Percentiles rank a stretch among this genome's conserved stretches.
Conservation (phyloP, 1,139 yeast genomes). For the Zhuliangozyma blackwelliae region DNA sequence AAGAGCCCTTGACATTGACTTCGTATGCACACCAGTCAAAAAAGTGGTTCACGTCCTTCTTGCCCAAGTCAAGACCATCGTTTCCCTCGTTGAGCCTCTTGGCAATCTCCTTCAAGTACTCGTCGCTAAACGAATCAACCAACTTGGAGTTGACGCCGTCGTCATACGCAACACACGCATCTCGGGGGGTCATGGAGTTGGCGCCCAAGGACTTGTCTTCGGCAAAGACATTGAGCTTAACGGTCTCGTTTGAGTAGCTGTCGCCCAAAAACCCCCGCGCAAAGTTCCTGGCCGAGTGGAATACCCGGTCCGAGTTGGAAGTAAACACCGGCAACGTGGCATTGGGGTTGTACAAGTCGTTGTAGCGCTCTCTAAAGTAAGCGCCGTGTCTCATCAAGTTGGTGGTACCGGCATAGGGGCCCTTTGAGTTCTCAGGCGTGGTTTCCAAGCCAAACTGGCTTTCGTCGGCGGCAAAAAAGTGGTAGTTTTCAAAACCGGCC, state of each 20-base stretch:
- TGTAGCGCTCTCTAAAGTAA: constrained; percentile 23
- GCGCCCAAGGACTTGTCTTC: constrained; percentile 21
- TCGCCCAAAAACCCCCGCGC: constrained; percentile 26
- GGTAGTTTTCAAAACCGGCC: constrained; percentile 24
- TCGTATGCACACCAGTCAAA: constrained; percentile 49
- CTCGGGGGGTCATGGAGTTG: constrained; percentile 26
- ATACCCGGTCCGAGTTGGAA: constrained; percentile 21
- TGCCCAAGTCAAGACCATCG: constrained; percentile 22
- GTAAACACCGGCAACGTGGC: constrained; percentile 22
- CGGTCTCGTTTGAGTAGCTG: constrained; percentile 12
- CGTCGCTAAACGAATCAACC: constrained; percentile 13
- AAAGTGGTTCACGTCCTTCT: constrained; percentile 33
- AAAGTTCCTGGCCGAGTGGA: constrained; percentile 21
- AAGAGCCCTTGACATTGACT: constrained; percentile 42
- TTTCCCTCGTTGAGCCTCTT: constrained; percentile 18
- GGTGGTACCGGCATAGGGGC: constrained; percentile 21
- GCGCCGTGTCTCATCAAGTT: constrained; percentile 28
- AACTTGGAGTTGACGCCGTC: constrained; percentile 7
- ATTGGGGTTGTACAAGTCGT: constrained; percentile 15
- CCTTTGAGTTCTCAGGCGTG: constrained; percentile 17
- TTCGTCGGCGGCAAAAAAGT: constrained; percentile 19
- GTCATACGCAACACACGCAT: constrained; percentile 19
- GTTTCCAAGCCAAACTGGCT: constrained; percentile 22
- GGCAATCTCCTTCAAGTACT: constrained; percentile 14
- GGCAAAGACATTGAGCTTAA: constrained; percentile 15